Conservation (phyloP, 2,329 filamentous ascomycete species). For the Cladobotryum protrusum region DNA sequence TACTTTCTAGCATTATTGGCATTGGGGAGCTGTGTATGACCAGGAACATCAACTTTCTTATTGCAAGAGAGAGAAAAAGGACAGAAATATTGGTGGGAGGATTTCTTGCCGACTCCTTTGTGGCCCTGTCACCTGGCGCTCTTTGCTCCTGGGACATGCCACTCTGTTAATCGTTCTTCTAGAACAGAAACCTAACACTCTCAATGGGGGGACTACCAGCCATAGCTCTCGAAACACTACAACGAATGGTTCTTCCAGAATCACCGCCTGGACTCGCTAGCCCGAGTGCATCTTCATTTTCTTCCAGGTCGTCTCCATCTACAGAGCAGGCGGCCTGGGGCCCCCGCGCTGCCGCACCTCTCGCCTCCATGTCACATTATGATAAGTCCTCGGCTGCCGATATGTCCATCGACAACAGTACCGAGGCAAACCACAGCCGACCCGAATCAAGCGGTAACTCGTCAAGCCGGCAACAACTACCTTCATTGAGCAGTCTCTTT, state of each 20-base stretch:
- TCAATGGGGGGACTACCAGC: conserved; percentile 52
- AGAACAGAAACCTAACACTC: conserved; percentile 19
- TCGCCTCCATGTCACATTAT: conserved; percentile 52
- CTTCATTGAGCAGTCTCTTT: conserved; percentile 52
- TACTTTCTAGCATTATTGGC: no score
- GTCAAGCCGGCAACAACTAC: conserved; percentile 42
- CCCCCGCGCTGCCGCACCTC: conserved; percentile 35
- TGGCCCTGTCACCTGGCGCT: conserved; percentile 2
- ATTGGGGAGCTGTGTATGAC: no score
- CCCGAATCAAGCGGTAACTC: conserved; percentile 27
- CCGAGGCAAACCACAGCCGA: conserved; percentile 31
- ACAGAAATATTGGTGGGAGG: background rate
- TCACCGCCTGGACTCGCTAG: conserved; percentile 51
- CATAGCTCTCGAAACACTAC: conserved; percentile 42
- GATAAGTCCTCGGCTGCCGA: conserved; percentile 40
- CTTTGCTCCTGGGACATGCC: conserved; percentile 11
- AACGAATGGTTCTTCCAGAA: conserved; percentile 44
- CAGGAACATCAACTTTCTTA: no score
- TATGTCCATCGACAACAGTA: conserved; percentile 35
- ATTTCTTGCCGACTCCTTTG: background rate
- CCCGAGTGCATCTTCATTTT: conserved; percentile 43
- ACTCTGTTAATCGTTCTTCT: background rate
- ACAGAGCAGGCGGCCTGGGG: conserved; percentile 42
- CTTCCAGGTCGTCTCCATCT: conserved; percentile 35
- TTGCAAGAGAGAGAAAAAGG: no score